These are phyloP conservation scores for Bullera alba DNA, from an alignment of 768 basidiomycete genomes.

Conservation along the genomic window DNA sequence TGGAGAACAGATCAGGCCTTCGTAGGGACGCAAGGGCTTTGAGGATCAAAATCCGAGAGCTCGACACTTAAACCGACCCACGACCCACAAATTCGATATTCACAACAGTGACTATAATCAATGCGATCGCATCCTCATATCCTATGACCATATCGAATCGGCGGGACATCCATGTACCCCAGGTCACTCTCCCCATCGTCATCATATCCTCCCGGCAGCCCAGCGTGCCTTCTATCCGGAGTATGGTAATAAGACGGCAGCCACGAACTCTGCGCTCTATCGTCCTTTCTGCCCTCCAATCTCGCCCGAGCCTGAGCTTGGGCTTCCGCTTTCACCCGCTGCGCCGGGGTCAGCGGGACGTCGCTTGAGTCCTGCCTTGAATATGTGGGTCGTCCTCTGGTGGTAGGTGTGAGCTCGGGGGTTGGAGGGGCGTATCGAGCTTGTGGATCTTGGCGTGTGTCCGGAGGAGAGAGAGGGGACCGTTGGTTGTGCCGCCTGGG, in stretches of 20 bases:
- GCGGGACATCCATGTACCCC: background rate
- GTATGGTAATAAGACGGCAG: slow-evolving; percentile 27
- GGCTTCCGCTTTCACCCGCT: background rate
- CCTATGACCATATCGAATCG: background rate
- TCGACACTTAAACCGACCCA: background rate
- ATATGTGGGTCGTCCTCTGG: too few relatives aligned
- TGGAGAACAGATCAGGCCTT: background rate
- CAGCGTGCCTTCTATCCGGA: background rate
- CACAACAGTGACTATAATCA: background rate
- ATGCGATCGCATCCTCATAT: background rate
- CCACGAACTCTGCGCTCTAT: slow-evolving; percentile 8
- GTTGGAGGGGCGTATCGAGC: background rate
- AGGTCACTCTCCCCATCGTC: background rate
- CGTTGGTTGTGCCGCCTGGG: too few relatives aligned
- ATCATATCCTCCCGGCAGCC: background rate
- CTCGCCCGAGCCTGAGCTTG: background rate
- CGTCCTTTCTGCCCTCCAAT: slow-evolving; percentile 1
- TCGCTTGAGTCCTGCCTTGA: too few relatives aligned
- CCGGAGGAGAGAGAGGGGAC: too few relatives aligned
- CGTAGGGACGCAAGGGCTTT: background rate
- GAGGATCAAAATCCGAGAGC: background rate
- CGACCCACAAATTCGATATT: background rate
- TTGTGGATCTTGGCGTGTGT: background rate
- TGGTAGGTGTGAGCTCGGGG: background rate
- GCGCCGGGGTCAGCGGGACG: background rate